Evolutionary conservation across 345 rosid genomes (phyloP), one percentile per base, ranked within the genome.

Genomic region (Linum trigynum): DNA sequence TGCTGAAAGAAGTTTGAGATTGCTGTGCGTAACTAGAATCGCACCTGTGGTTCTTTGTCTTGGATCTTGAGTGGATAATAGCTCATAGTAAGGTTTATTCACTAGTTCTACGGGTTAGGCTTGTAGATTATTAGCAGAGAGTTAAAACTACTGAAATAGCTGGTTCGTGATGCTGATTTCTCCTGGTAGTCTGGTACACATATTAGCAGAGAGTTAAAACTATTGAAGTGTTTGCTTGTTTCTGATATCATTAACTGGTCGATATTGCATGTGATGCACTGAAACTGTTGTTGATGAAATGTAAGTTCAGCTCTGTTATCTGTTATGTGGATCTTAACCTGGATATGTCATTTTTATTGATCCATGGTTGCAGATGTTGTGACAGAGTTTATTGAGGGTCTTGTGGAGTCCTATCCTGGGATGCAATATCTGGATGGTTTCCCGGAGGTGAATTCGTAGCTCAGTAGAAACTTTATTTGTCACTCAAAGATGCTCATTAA

Each of bases 361-460:
- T 23, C 71, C 23, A 3, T 72, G 69, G 50, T 67, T 70, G 83
- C 82, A 94, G 99, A 77, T 81, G 95, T 87, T 68, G 99, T 94
- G 61, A 94, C 95, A 41, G 99, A 94, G 78, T 88, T 79, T 79
- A 86, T 94, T 55, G 99, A 94, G 72, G 99, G 99, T 39, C 90
- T 94, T 61, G 90, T 83, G 0, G 99, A 94, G 74, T 88, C 96
- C 59, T 94, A 84, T 75, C 89, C 92, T 15, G 92, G 86, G 65
- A 80, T 94, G 61, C 97, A 90, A 77, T 82, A 85, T 69, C 77
- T 94, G 74, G 99, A 88, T 69, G 99, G 99, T 15, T 88, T 94
- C 64, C 99, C 99, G 14, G 88, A 90, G 97, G 95, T 87, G 61
- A 68, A 74, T 61, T 39, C 14, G 37, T 36, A 50, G 67, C 38